These are phyloP conservation scores for Sabuloglossum arenarium DNA, from an alignment of 495 filamentous ascomycete genomes.

Conservation along the genomic window DNA sequence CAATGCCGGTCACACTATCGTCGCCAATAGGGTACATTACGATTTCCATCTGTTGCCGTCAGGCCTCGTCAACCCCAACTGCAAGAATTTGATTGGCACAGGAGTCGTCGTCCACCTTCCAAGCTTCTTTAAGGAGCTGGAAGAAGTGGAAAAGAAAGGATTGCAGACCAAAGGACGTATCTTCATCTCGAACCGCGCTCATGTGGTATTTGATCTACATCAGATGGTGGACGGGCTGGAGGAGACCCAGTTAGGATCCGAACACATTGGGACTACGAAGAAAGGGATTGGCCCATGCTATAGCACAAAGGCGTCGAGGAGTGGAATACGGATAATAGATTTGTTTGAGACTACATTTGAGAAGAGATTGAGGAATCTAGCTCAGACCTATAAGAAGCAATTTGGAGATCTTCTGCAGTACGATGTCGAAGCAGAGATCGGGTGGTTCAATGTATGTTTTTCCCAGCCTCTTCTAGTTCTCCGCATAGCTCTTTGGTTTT, in stretches of 20 bases:
- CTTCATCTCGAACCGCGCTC: constrained; percentile 61
- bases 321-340: constrained; percentile 57
- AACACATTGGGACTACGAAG: constrained; percentile 33
- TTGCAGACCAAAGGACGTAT: constrained; percentile 44
- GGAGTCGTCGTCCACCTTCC: constrained; percentile 73
- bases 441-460: constrained; percentile 30
- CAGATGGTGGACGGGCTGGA: constrained; percentile 62
- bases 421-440: constrained; percentile 63
- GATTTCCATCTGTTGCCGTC: constrained; percentile 55
- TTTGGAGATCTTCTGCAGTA: constrained; percentile 59
- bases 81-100: constrained; percentile 67
- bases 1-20: constrained; percentile 38
- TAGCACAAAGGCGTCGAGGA: constrained; percentile 56
- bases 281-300: constrained; percentile 67
- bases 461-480: not conserved
- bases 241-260: constrained; percentile 46
- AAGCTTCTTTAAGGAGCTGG: constrained; percentile 73
- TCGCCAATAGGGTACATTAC: constrained; percentile 37
- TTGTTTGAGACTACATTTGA: constrained; percentile 56
- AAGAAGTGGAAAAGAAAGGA: constrained; percentile 48
- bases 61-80: constrained; percentile 55
- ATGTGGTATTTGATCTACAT: constrained; percentile 73
- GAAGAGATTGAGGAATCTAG: constrained; percentile 44
- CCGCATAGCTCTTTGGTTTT: not conserved
- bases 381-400: constrained; percentile 41